A percentile compares a stretch with the other conserved stretches of the same genome.
Evolutionary conservation across 805 yeast species (phyloP).

Genomic region (Zygoascus flipseniorum): DNA sequence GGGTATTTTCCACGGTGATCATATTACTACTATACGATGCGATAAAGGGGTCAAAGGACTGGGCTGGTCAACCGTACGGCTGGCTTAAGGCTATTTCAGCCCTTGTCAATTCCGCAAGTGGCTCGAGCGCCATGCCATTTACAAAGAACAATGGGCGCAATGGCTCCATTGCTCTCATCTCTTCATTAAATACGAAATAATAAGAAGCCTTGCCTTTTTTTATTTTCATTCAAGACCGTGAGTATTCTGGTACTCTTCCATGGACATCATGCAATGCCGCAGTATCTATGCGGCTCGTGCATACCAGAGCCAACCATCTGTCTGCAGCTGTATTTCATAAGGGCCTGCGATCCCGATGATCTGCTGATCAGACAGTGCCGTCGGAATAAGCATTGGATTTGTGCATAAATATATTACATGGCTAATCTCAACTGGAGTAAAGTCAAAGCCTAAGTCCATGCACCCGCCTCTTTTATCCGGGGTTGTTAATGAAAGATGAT

Average conservation of each 20-base stretch:
- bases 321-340: background rate
- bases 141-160: too few species aligned
- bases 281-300: background rate
- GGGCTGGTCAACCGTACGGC: background rate
- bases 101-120: too few species aligned
- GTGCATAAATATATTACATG: too few species aligned
- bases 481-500: conserved; percentile 41
- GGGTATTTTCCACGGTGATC: too few species aligned
- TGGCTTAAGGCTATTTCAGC: background rate
- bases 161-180: too few species aligned
- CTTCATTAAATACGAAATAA: too few species aligned
- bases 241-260: too few species aligned
- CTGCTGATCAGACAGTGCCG: background rate
- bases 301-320: background rate
- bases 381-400: background rate
- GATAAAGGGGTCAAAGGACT: background rate
- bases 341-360: background rate
- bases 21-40: background rate
- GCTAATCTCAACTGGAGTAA: too few species aligned
- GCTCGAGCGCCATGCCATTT: too few species aligned
- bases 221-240: too few species aligned
- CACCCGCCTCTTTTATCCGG: background rate
- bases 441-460: background rate
- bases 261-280: background rate
- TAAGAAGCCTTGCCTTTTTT: too few species aligned